phyloP scores from a whole-genome alignment of 805 yeast genomes.

The Cyberlindnera mississippiensis region DNA sequence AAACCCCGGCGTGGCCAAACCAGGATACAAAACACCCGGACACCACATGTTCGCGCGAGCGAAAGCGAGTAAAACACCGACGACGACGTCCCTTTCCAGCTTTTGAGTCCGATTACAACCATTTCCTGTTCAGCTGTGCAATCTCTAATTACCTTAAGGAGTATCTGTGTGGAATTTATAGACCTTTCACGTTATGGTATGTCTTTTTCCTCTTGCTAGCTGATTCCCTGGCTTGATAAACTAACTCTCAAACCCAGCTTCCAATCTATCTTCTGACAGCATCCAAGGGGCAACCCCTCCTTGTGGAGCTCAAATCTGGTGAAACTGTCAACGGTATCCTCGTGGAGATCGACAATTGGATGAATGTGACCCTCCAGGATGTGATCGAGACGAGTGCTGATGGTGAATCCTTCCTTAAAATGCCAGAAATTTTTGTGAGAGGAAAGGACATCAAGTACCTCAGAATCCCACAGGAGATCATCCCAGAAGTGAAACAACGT shows the following conservation, averaged over 20 bases:
- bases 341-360: conserved; percentile 88
- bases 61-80: not conserved
- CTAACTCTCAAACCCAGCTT: conserved; percentile 45
- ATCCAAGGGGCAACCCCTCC: conserved; percentile 81
- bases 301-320: conserved; percentile 89
- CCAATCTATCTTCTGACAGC: conserved; percentile 89
- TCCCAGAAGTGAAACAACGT: conserved; percentile 72
- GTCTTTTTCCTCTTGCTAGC: no score
- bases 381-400: conserved; percentile 63
- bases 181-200: no score
- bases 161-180: no score
- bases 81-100: not conserved
- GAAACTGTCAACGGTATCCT: conserved; percentile 83
- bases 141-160: no score
- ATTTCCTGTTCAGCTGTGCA: no score
- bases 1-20: no score
- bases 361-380: conserved; percentile 83
- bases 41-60: no score
- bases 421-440: conserved; percentile 74
- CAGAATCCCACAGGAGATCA: conserved; percentile 70
- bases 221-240: no score
- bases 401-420: conserved; percentile 58
- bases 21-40: no score
- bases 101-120: no score
- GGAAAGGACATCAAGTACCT: conserved; percentile 81